Evolutionary conservation across 345 rosid genomes (phyloP).

Genomic region (Ricinus communis): DNA sequence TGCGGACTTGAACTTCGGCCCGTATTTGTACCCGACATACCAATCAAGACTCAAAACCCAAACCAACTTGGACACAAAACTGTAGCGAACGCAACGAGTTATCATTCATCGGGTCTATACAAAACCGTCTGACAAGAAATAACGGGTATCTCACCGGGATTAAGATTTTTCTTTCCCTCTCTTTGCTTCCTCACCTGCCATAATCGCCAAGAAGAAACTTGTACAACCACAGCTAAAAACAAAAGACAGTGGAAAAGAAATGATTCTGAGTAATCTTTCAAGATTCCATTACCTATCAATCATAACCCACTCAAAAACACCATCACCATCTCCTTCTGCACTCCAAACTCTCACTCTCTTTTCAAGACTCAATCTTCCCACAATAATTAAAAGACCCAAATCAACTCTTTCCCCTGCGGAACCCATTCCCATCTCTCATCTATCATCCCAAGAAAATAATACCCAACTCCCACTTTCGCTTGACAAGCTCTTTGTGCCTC

Average conservation of each 20-base stretch:
- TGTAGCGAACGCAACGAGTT: no score
- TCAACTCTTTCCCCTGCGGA: conserved; percentile 47
- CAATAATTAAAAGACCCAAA: conserved; percentile 28
- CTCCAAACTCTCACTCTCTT: conserved; percentile 30
- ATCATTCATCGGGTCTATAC: no score
- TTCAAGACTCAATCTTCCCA: conserved; percentile 31
- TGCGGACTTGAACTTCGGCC: no score
- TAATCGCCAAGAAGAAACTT: no score
- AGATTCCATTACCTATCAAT: conserved; percentile 38
- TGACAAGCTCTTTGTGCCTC: conserved; percentile 80
- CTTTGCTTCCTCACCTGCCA: no score
- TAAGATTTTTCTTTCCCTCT: no score
- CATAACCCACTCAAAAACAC: conserved; percentile 26
- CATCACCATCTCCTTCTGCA: conserved; percentile 4
- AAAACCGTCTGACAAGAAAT: no score
- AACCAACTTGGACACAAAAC: no score
- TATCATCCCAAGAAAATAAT: conserved; percentile 19
- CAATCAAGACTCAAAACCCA: no score
- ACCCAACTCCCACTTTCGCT: conserved; percentile 43
- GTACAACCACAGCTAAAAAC: background rate
- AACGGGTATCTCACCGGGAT: no score
- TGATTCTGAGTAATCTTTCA: conserved; percentile 38
- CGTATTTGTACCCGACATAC: no score
- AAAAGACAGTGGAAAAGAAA: background rate
- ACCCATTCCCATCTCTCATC: conserved; percentile 46